A percentile compares a stretch with the other conserved stretches of the same genome.
Conservation (phyloP, 306 rosid species). For the Dalbergia cochinchinensis region DNA sequence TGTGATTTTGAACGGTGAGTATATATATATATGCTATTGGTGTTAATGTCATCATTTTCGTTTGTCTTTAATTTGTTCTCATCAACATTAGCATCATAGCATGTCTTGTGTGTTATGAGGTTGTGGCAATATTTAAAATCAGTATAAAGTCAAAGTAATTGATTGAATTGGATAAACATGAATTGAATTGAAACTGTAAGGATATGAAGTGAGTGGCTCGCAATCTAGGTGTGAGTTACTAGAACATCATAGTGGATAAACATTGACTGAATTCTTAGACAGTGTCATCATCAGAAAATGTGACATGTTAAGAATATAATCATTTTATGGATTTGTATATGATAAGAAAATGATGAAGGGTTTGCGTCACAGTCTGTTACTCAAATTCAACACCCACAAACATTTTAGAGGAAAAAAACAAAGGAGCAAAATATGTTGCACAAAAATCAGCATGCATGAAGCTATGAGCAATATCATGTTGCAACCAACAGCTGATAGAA, state of each 20-base stretch:
- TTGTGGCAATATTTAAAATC: conserved; percentile 42
- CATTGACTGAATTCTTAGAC: conserved; percentile 11
- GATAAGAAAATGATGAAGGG: conserved; percentile 6
- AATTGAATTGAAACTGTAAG: background rate
- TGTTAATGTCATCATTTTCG: background rate
- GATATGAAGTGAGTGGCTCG: conserved; percentile 23
- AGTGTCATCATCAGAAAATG: conserved; percentile 19
- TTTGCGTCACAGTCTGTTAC: conserved; percentile 8
- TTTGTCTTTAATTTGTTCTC: background rate
- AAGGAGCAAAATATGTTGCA: conserved; percentile 14
- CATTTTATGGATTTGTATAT: background rate
- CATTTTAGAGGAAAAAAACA: background rate
- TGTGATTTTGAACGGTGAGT: conserved; percentile 44
- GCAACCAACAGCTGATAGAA: background rate
- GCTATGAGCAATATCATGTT: background rate
- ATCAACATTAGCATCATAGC: background rate
- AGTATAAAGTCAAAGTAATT: conserved; percentile 33
- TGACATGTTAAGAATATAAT: background rate
- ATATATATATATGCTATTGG: background rate
- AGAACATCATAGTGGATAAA: conserved; percentile 19
- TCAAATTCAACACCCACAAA: background rate
- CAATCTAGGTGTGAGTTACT: conserved; percentile 23
- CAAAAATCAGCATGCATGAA: conserved; percentile 21
- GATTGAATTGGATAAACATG: conserved; percentile 13
- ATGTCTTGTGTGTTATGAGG: conserved; percentile 50